Percentiles rank a stretch among this genome's conserved stretches.
These are phyloP conservation scores for Achlya hypogyna DNA, from an alignment of 352 stramenopile species.

Conservation along the genomic window DNA sequence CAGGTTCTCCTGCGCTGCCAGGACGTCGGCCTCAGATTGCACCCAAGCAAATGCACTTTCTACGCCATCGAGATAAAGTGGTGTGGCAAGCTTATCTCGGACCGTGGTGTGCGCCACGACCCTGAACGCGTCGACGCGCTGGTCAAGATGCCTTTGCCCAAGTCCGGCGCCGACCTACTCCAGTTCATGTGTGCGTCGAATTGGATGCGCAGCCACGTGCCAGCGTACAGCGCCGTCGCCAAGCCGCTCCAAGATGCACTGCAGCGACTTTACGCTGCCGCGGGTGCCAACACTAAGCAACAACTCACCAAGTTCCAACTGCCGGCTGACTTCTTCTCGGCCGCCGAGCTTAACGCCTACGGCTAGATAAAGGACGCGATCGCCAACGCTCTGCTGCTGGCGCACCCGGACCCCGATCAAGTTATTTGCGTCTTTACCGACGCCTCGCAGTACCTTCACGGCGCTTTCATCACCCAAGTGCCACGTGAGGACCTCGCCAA, in stretches of 20 bases:
- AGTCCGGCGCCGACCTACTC: neutral
- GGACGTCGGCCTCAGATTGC: neutral
- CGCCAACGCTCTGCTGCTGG: neutral
- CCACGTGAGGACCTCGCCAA: neutral
- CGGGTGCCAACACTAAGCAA: slow-evolving; percentile 2
- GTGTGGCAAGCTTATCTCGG: slow-evolving; percentile 1
- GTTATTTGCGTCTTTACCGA: slow-evolving; percentile 12
- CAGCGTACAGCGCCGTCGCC: neutral
- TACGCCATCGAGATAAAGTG: too few relatives aligned
- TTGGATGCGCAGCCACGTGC: slow-evolving; percentile 2
- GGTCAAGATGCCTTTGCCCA: neutral
- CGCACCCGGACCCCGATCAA: slow-evolving; percentile 1
- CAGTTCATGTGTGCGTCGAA: neutral
- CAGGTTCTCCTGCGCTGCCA: neutral
- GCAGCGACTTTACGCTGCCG: neutral
- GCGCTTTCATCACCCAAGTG: neutral
- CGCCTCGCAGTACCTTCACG: slow-evolving; percentile 1
- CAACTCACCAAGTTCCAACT: neutral
- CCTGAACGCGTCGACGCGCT: neutral
- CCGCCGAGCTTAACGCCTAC: neutral
- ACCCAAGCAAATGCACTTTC: slow-evolving; percentile 3
- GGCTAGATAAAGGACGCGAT: neutral
- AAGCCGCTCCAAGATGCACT: neutral
- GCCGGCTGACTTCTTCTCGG: neutral
- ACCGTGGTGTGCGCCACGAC: neutral